phyloP scores from a whole-genome alignment of 2,329 filamentous ascomycete genomes.

The Sporothrix schenckii region DNA sequence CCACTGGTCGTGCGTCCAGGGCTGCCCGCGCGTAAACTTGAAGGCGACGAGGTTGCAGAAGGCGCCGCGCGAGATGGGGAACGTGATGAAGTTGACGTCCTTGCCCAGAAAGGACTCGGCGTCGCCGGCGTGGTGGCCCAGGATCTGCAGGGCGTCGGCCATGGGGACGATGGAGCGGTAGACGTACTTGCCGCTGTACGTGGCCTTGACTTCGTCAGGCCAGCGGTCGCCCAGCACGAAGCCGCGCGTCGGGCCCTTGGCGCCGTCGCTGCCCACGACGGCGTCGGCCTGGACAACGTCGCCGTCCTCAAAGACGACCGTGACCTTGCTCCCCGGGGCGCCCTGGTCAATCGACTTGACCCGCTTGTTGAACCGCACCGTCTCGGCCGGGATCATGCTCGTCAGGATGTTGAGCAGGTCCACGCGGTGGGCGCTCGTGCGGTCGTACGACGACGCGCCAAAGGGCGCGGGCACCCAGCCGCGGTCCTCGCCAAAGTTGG shows the following conservation, averaged over 20 bases:
- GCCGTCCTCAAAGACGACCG: constrained; percentile 39
- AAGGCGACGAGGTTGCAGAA: constrained; percentile 35
- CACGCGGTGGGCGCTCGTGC: constrained; percentile 48
- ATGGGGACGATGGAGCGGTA: constrained; percentile 63
- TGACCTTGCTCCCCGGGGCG: neutral
- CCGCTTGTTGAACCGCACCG: constrained; percentile 29
- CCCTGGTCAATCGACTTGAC: constrained; percentile 6
- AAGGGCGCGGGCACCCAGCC: constrained; percentile 45
- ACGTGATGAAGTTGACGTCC: constrained; percentile 45
- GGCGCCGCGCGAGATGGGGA: constrained; percentile 33
- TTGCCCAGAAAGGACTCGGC: constrained; percentile 42
- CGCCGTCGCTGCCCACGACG: constrained; percentile 66
- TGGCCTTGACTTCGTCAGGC: constrained; percentile 38
- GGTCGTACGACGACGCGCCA: constrained; percentile 45
- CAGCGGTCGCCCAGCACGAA: constrained; percentile 50
- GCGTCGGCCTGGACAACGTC: constrained; percentile 39
- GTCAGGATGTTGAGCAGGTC: constrained; percentile 50
- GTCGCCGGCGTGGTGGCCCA: constrained; percentile 48
- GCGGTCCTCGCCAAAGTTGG: constrained; percentile 46
- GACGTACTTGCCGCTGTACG: constrained; percentile 61
- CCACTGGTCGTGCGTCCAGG: constrained; percentile 40
- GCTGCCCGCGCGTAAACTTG: constrained; percentile 26
- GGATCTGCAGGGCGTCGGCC: constrained; percentile 39
- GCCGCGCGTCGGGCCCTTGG: constrained; percentile 58
- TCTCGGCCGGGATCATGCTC: constrained; percentile 39